A percentile compares a stretch with the other conserved stretches of the same genome.
These are phyloP conservation scores for Gracilaria domingensis DNA, from an alignment of 23 red algal genomes.

Conservation along the genomic window DNA sequence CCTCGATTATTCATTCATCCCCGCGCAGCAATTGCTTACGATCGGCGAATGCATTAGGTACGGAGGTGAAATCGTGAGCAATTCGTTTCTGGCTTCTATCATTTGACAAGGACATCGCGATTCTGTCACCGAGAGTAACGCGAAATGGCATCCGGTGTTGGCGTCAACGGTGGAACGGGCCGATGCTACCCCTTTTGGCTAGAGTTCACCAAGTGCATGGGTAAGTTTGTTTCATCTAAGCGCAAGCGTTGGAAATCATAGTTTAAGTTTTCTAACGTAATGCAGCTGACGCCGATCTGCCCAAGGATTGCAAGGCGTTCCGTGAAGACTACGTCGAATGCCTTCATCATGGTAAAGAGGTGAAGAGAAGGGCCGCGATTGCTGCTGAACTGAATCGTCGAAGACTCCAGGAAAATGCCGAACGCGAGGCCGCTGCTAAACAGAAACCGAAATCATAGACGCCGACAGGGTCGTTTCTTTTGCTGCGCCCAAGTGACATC, in stretches of 20 bases:
- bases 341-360: constrained; percentile 73
- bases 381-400: constrained; percentile 42
- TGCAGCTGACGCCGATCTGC: constrained; percentile 58
- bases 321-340: constrained; percentile 85
- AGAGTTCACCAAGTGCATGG: constrained; percentile 75
- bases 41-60: too few species aligned
- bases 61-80: too few species aligned
- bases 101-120: not conserved
- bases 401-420: constrained; percentile 12
- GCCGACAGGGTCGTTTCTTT: not conserved
- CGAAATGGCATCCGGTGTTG: constrained; percentile 73
- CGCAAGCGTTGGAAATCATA: not conserved
- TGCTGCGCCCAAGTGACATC: not conserved
- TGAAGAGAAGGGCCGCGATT: constrained; percentile 21
- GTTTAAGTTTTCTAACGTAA: constrained; percentile 19
- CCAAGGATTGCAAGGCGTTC: constrained; percentile 47
- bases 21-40: too few species aligned
- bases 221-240: constrained; percentile 29
- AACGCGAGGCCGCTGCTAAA: constrained; percentile 24
- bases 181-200: constrained; percentile 85
- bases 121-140: not conserved
- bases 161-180: constrained; percentile 62
- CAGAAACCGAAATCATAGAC: constrained; percentile 16
- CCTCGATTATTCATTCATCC: too few species aligned
- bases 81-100: not conserved